Evolutionary conservation across 495 filamentous ascomycete species (phyloP).

Genomic region (Xylaria scruposa): DNA sequence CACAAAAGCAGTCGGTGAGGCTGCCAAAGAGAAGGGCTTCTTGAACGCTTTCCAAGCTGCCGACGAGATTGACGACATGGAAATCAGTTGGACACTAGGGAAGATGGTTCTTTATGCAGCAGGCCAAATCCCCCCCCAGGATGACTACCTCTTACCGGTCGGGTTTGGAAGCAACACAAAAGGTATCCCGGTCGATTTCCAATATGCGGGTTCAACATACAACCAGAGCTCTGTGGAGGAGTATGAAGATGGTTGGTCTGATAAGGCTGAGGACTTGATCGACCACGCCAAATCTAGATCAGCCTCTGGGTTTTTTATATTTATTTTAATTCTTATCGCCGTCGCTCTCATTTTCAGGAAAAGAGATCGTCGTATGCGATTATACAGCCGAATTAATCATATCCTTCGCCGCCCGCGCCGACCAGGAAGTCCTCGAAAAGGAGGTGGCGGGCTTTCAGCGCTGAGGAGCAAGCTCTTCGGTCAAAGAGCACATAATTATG

Average conservation of each 20-base stretch:
- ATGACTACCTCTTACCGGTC: conserved; percentile 69
- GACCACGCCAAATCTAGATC: conserved; percentile 71
- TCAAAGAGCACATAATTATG: conserved; percentile 63
- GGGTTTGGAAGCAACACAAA: conserved; percentile 86
- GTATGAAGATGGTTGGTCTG: conserved; percentile 64
- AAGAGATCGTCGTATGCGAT: conserved; percentile 71
- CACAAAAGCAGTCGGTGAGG: conserved; percentile 73
- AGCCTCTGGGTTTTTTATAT: conserved; percentile 76
- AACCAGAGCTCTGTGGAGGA: conserved; percentile 54
- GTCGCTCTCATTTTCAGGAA: conserved; percentile 63
- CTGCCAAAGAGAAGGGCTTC: conserved; percentile 79
- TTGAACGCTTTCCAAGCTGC: conserved; percentile 90
- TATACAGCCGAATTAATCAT: conserved; percentile 65
- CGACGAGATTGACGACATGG: conserved; percentile 87
- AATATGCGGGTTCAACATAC: conserved; percentile 75
- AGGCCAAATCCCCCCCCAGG: conserved; percentile 75
- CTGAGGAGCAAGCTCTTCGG: conserved; percentile 66
- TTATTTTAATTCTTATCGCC: conserved; percentile 68
- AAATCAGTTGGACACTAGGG: conserved; percentile 98
- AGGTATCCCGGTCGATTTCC: conserved; percentile 76
- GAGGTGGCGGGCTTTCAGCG: conserved; percentile 61
- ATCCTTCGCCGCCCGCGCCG: conserved; percentile 59
- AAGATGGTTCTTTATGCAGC: conserved; percentile 98
- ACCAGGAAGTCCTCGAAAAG: conserved; percentile 60
- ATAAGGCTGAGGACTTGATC: conserved; percentile 67